Evolutionary conservation across 2,329 filamentous ascomycete species (phyloP).

Genomic region (Exophiala spinifera): DNA sequence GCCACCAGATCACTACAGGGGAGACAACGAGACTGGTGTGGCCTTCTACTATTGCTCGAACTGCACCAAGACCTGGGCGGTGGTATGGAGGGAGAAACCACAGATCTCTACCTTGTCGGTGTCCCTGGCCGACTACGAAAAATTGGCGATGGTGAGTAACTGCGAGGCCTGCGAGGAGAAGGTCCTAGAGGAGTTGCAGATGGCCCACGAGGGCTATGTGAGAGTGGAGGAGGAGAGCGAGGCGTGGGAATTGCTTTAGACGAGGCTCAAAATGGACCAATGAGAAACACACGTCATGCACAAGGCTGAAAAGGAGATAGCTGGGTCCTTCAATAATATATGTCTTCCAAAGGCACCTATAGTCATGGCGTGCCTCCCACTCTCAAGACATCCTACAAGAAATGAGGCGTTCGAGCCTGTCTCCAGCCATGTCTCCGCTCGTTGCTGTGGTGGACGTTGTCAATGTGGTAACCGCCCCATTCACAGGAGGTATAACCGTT

Average conservation of each 20-base stretch:
- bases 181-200: background rate
- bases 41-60: background rate
- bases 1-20: background rate
- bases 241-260: background rate
- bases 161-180: background rate
- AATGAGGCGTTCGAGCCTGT: too few relatives aligned
- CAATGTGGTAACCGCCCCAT: too few relatives aligned
- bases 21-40: background rate
- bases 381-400: too few relatives aligned
- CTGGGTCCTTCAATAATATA: too few relatives aligned
- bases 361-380: too few relatives aligned
- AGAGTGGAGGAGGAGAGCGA: background rate
- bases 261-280: too few relatives aligned
- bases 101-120: background rate
- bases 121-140: background rate
- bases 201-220: background rate
- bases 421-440: too few relatives aligned
- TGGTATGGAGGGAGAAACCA: background rate
- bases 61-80: background rate
- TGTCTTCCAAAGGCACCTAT: too few relatives aligned
- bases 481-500: too few relatives aligned
- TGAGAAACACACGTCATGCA: too few relatives aligned
- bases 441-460: too few relatives aligned
- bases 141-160: background rate
- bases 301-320: too few relatives aligned